phyloP scores from a whole-genome alignment of 257 asterid species.

The Solanum chilense region DNA sequence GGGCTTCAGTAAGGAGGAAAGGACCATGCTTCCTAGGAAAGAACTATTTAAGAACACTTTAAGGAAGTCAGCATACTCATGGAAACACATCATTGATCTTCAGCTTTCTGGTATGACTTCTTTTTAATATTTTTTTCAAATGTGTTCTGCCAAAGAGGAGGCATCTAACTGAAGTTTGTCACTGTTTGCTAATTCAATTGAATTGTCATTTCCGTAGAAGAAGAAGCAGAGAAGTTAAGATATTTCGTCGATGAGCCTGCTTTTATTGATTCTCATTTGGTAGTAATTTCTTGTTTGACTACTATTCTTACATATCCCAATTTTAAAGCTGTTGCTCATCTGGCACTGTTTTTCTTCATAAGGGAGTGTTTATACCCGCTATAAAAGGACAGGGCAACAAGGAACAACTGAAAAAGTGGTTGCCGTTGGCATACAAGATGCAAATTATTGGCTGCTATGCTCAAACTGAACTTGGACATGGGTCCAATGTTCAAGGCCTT shows the following conservation, averaged over 20 bases:
- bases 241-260: constrained; percentile 86
- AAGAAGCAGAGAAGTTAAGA: constrained; percentile 68
- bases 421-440: constrained; percentile 89
- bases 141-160: neutral
- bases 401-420: constrained; percentile 83
- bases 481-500: constrained; percentile 96
- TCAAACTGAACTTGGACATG: constrained; percentile 98
- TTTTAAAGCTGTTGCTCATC: neutral
- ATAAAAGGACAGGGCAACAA: constrained; percentile 92
- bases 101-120: constrained; percentile 50
- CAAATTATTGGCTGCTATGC: constrained; percentile 98
- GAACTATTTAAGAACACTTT: constrained; percentile 85
- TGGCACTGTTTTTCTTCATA: constrained; percentile 1
- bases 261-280: constrained; percentile 98
- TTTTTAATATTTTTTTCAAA: neutral
- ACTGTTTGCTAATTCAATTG: neutral
- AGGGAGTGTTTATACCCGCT: constrained; percentile 95
- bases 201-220: constrained; percentile 40
- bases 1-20: constrained; percentile 71
- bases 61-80: constrained; percentile 80
- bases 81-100: constrained; percentile 61
- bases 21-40: constrained; percentile 70
- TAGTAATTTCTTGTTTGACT: constrained; percentile 10
- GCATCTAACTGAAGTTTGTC: neutral
- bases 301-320: neutral